Evolutionary conservation across 106 monocot species (phyloP), one percentile per base, ranked within the genome.

Genomic region (Dioscorea alata): DNA sequence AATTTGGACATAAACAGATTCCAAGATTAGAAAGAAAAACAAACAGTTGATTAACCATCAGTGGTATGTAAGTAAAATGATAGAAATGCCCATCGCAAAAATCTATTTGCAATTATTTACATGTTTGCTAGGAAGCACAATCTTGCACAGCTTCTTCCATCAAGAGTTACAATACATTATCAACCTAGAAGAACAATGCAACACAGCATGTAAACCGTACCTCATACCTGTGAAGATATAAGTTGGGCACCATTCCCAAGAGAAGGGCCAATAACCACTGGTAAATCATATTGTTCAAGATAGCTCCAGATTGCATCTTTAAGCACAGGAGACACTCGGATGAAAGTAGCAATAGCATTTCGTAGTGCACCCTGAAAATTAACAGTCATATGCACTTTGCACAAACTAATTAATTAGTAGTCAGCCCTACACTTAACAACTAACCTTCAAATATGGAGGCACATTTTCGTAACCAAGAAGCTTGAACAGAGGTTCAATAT

Each of bases 231-330:
- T 60, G 84, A 66, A 28, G 91, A 59, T 57, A 82, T 72, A 25
- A 71, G 78, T 54, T 83, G 77, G 19, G 70, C 74, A 59, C 58
- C 65, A 66, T 31, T 82, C 66, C 73, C 74, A 71, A 63, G 17
- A 52, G 74, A 34, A 33, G 84, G 79, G 24, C 74, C 76, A 63
- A 86, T 84, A 53, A 97, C 82, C 51, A 97, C 96, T 16, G 96
- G 96, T 61, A 97, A 86, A 80, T 97, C 96, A 81, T 97, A 97
- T 75, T 97, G 92, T 68, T 97, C 96, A 72, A 97, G 84, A 57
- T 72, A 92, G 61, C 65, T 85, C 96, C 96, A 97, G 28, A 97
- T 97, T 50, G 86, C 74, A 65, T 92, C 84, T 71, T 88, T 97
- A 24, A 87, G 18, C 19, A 67, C 42, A 22, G 96, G 84, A 68